phyloP scores from a whole-genome alignment of 768 basidiomycete genomes.

The Trametes sanguinea region DNA sequence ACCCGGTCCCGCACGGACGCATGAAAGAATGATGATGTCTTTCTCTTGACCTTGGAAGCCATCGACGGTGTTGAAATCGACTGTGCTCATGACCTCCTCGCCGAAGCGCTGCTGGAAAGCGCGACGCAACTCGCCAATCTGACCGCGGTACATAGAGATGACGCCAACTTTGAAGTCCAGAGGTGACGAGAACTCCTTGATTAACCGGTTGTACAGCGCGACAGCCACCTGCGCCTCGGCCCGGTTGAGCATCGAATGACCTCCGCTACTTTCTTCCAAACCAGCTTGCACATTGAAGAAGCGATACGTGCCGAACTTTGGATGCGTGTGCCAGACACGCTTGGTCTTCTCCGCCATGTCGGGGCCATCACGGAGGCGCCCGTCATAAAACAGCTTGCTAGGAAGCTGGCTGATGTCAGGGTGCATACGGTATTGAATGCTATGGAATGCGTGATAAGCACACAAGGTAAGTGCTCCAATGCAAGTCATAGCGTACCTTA shows the following conservation, averaged over 20 bases:
- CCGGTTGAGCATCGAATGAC: slow-evolving; percentile 76
- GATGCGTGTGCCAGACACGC: slow-evolving; percentile 82
- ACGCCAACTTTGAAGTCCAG: slow-evolving; percentile 64
- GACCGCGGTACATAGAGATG: slow-evolving; percentile 94
- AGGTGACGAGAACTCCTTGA: slow-evolving; percentile 59
- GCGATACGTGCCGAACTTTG: slow-evolving; percentile 81
- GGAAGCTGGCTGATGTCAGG: slow-evolving; percentile 92
- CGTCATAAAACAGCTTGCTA: slow-evolving; percentile 84
- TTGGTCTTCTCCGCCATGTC: slow-evolving; percentile 81
- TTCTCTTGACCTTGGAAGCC: slow-evolving; percentile 99
- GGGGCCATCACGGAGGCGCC: slow-evolving; percentile 81
- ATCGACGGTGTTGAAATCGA: slow-evolving; percentile 97
- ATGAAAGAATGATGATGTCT: slow-evolving; percentile 95
- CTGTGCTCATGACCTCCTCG: slow-evolving; percentile 59
- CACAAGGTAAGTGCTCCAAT: neutral
- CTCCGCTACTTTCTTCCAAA: slow-evolving; percentile 61
- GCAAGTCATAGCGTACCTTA: slow-evolving; percentile 59
- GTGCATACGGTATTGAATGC: slow-evolving; percentile 99
- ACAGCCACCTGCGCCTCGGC: slow-evolving; percentile 76
- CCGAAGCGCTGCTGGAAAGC: slow-evolving; percentile 76
- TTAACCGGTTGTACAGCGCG: slow-evolving; percentile 72
- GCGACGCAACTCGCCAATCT: slow-evolving; percentile 72
- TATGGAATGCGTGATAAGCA: slow-evolving; percentile 32
- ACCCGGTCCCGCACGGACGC: slow-evolving; percentile 91
- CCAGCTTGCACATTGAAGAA: slow-evolving; percentile 84